A percentile compares a stretch with the other conserved stretches of the same genome.
Evolutionary conservation across 495 filamentous ascomycete species (phyloP).

Genomic region (Choiromyces venosus): DNA sequence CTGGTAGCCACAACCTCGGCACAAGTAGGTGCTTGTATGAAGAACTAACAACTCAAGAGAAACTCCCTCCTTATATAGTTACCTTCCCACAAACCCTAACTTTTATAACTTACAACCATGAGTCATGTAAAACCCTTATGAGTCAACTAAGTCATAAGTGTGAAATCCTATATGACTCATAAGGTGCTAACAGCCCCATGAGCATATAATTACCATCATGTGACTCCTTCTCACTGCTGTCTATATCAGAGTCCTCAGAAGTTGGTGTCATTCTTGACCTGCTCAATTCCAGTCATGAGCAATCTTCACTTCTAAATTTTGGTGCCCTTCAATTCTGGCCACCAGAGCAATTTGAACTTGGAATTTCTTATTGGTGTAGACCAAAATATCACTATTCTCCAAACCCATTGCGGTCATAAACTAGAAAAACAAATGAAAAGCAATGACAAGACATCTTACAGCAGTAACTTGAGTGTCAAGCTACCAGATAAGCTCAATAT

Average conservation of each 20-base stretch:
- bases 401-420: constrained; percentile 2
- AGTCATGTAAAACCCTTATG: too few species aligned
- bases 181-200: too few species aligned
- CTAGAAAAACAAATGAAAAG: background rate
- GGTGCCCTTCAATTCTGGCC: constrained; percentile 23
- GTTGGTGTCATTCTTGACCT: constrained; percentile 2
- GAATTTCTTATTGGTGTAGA: constrained; percentile 24
- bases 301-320: background rate
- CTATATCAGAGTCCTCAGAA: constrained; percentile 28
- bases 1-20: too few species aligned
- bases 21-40: too few species aligned
- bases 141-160: too few species aligned
- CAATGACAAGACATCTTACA: constrained; percentile 10
- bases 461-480: constrained; percentile 56
- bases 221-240: constrained; percentile 24
- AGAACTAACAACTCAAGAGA: too few species aligned
- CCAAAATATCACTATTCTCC: constrained; percentile 25
- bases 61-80: too few species aligned
- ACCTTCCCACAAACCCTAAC: too few species aligned
- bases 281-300: constrained; percentile 3
- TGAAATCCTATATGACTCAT: too few species aligned
- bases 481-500: constrained; percentile 71
- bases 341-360: constrained; percentile 25
- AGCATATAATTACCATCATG: constrained; percentile 38
- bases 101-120: too few species aligned